These are phyloP conservation scores for Skeletonema grethae DNA, from an alignment of 108 stramenopile species.

Conservation along the genomic window DNA sequence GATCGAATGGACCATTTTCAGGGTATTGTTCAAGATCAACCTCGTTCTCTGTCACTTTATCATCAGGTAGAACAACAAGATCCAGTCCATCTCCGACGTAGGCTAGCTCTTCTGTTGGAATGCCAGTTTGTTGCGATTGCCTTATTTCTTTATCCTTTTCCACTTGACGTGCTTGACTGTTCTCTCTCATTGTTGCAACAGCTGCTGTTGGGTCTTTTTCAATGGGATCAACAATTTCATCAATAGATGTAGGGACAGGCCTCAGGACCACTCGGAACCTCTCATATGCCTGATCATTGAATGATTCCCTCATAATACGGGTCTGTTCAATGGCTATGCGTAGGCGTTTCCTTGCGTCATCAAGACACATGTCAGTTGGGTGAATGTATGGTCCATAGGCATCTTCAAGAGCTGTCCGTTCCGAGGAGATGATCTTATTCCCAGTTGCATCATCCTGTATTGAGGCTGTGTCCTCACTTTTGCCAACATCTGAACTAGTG, in stretches of 20 bases:
- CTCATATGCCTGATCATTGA: conserved; percentile 78
- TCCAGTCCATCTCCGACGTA: conserved; percentile 65
- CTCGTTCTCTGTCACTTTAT: conserved; percentile 32
- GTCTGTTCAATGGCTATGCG: conserved; percentile 75
- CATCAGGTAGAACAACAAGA: conserved; percentile 72
- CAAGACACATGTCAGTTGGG: conserved; percentile 61
- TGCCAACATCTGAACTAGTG: background rate
- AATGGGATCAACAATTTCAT: conserved; percentile 32
- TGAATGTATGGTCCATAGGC: conserved; percentile 61
- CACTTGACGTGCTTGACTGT: conserved; percentile 37
- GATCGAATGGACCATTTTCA: conserved; percentile 52
- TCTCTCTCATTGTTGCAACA: conserved; percentile 21
- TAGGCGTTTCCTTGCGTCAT: conserved; percentile 66
- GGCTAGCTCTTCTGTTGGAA: conserved; percentile 58
- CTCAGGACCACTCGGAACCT: conserved; percentile 68
- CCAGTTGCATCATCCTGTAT: background rate
- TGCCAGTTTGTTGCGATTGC: conserved; percentile 56
- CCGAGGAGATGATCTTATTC: background rate
- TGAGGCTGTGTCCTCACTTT: conserved; percentile 1
- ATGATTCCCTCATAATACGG: conserved; percentile 61
- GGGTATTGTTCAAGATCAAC: conserved; percentile 40
- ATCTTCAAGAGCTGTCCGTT: conserved; percentile 45
- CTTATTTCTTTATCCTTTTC: conserved; percentile 72
- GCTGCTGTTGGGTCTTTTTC: conserved; percentile 48
- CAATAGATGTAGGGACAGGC: conserved; percentile 47